Conservation (phyloP, 768 basidiomycete species). For the Clitopilus hobsonii region DNA sequence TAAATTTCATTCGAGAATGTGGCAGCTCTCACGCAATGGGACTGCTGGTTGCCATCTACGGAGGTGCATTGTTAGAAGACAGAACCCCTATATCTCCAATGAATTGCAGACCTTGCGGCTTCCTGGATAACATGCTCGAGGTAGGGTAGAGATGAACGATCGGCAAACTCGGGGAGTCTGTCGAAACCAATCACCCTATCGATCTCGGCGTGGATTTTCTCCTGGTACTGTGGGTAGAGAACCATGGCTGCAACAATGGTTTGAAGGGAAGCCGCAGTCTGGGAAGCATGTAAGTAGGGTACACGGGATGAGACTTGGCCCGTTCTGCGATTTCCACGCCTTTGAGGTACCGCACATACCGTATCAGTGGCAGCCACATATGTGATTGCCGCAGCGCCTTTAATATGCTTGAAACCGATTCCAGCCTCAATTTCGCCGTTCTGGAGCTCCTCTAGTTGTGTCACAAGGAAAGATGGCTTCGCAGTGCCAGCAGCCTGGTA, state of each 20-base stretch:
- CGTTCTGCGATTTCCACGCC: background rate
- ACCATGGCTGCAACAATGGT: slow-evolving; percentile 36
- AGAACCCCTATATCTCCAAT: slow-evolving; percentile 8
- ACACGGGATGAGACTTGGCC: slow-evolving; percentile 1
- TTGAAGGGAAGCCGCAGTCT: slow-evolving; percentile 26
- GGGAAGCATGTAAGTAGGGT: no score
- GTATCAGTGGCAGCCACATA: slow-evolving; percentile 32
- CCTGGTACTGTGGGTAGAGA: slow-evolving; percentile 28
- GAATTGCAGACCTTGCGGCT: slow-evolving; percentile 7
- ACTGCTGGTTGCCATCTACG: background rate
- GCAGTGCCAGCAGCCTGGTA: slow-evolving; percentile 17
- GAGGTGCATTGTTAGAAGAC: slow-evolving; percentile 13
- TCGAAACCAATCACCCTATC: slow-evolving; percentile 29
- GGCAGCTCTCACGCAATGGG: background rate
- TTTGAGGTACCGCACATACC: slow-evolving; percentile 17
- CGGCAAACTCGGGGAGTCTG: slow-evolving; percentile 31
- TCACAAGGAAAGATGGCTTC: slow-evolving; percentile 17
- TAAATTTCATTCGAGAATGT: background rate
- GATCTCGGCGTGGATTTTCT: slow-evolving; percentile 34
- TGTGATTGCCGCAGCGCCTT: slow-evolving; percentile 16
- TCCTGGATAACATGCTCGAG: slow-evolving; percentile 30
- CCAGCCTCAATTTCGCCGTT: slow-evolving; percentile 3
- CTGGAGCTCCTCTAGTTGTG: slow-evolving; percentile 11
- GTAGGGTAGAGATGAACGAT: slow-evolving; percentile 28
- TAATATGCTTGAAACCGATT: slow-evolving; percentile 11